Conservation (phyloP, 2,329 filamentous ascomycete genomes). For the Cladosporium phlei region DNA sequence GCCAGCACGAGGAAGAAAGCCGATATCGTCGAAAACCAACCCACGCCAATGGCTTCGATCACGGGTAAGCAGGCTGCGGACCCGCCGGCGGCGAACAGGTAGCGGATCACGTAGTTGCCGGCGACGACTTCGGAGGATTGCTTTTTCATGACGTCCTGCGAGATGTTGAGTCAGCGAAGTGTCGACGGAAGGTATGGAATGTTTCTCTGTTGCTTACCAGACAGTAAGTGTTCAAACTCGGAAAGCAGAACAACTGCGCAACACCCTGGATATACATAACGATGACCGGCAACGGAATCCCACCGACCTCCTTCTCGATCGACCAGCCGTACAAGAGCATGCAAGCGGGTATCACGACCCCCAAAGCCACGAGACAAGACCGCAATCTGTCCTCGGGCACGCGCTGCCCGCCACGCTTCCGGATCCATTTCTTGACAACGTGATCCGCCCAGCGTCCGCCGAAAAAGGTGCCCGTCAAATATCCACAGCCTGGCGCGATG, state of each 20-base stretch:
- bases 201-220: too few relatives aligned
- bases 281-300: slow-evolving; percentile 60
- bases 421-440: slow-evolving; percentile 61
- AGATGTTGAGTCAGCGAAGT: background rate
- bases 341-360: slow-evolving; percentile 53
- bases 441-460: slow-evolving; percentile 69
- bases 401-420: slow-evolving; percentile 52
- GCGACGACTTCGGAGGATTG: slow-evolving; percentile 65
- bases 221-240: slow-evolving; percentile 73
- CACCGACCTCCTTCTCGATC: slow-evolving; percentile 51
- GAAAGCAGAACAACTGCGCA: slow-evolving; percentile 71
- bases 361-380: slow-evolving; percentile 53
- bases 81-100: slow-evolving; percentile 66
- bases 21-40: slow-evolving; percentile 73
- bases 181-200: background rate
- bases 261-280: slow-evolving; percentile 72
- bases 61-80: slow-evolving; percentile 70
- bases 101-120: slow-evolving; percentile 74
- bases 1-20: slow-evolving; percentile 50
- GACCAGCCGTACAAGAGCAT: slow-evolving; percentile 68
- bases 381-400: slow-evolving; percentile 66
- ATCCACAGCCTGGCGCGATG: slow-evolving; percentile 66
- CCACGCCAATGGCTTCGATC: slow-evolving; percentile 69
- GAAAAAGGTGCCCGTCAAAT: slow-evolving; percentile 63
- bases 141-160: slow-evolving; percentile 67